Conservation (phyloP, 805 yeast species). For the Osmozyma mogii region DNA sequence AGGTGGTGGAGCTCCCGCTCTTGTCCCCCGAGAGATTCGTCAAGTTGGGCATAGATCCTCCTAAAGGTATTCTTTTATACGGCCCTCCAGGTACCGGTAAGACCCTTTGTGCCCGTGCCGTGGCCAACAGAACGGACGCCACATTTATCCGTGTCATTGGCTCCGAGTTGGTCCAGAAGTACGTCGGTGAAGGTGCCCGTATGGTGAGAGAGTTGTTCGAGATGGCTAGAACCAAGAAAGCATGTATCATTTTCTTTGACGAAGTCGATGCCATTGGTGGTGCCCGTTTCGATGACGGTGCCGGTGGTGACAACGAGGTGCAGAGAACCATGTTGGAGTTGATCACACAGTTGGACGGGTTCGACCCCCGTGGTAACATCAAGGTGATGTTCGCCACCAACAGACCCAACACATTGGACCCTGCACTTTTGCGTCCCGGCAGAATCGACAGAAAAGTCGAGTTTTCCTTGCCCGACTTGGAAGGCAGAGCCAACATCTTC, state of each 20-base stretch:
- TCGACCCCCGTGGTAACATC: slow-evolving; percentile 97
- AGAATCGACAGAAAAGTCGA: slow-evolving; percentile 98
- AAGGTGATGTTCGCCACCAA: slow-evolving; percentile 99
- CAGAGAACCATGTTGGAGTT: slow-evolving; percentile 98
- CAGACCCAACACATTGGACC: slow-evolving; percentile 96
- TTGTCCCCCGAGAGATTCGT: slow-evolving; percentile 96
- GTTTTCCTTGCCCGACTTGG: slow-evolving; percentile 91
- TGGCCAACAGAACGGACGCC: slow-evolving; percentile 98
- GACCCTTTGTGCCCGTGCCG: slow-evolving; percentile 97
- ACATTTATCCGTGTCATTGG: slow-evolving; percentile 98
- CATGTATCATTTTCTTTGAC: slow-evolving; percentile 96
- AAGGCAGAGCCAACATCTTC: slow-evolving; percentile 96
- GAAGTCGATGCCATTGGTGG: slow-evolving; percentile 99
- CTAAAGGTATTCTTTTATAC: slow-evolving; percentile 91
- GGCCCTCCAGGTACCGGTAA: slow-evolving; percentile 99
- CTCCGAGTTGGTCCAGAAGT: slow-evolving; percentile 94
- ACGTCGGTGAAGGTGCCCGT: slow-evolving; percentile 99
- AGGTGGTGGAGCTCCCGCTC: slow-evolving; percentile 17
- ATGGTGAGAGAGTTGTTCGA: slow-evolving; percentile 98
- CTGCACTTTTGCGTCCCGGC: slow-evolving; percentile 96
- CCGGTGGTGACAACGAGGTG: slow-evolving; percentile 98
- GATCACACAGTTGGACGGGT: slow-evolving; percentile 96
- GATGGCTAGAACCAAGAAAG: slow-evolving; percentile 98
- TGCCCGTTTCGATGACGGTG: slow-evolving; percentile 99
- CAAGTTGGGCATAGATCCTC: slow-evolving; percentile 96